These are phyloP conservation scores for Nidularia pulvinata DNA, from an alignment of 768 basidiomycete genomes.

Conservation along the genomic window DNA sequence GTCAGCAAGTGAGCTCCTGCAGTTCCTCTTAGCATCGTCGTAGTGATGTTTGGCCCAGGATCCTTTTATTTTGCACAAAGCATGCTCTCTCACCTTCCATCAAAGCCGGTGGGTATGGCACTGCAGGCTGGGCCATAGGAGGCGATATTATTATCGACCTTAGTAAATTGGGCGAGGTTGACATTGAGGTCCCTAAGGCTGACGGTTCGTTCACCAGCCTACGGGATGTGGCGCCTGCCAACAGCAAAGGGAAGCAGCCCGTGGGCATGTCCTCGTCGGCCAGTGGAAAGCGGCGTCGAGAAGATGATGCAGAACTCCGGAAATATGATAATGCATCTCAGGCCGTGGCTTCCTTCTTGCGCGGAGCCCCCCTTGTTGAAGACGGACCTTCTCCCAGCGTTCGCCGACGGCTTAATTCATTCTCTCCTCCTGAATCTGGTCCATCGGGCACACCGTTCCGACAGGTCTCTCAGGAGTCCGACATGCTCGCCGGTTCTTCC, in stretches of 20 bases:
- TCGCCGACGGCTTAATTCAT: constrained; percentile 28
- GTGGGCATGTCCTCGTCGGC: constrained; percentile 9
- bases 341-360: constrained; percentile 50
- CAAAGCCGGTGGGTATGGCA: constrained; percentile 91
- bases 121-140: constrained; percentile 85
- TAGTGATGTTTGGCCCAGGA: constrained; percentile 31
- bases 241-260: constrained; percentile 55
- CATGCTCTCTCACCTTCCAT: constrained; percentile 74
- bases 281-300: constrained; percentile 53
- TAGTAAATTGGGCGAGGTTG: constrained; percentile 62
- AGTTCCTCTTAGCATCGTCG: background rate
- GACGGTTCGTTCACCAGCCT: constrained; percentile 64
- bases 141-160: constrained; percentile 89
- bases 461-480: constrained; percentile 11
- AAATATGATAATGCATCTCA: constrained; percentile 56
- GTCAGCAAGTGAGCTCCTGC: constrained; percentile 66
- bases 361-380: constrained; percentile 25
- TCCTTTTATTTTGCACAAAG: constrained; percentile 72
- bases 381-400: constrained; percentile 30
- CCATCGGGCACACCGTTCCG: constrained; percentile 8
- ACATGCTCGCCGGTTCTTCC: constrained; percentile 12
- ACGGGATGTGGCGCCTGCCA: constrained; percentile 46
- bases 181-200: constrained; percentile 58
- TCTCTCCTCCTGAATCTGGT: constrained; percentile 1
- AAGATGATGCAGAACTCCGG: constrained; percentile 51